A percentile compares a stretch with the other conserved stretches of the same genome.
Evolutionary conservation across 768 basidiomycete species (phyloP).

Genomic region (Sistotremastrum suecicum): DNA sequence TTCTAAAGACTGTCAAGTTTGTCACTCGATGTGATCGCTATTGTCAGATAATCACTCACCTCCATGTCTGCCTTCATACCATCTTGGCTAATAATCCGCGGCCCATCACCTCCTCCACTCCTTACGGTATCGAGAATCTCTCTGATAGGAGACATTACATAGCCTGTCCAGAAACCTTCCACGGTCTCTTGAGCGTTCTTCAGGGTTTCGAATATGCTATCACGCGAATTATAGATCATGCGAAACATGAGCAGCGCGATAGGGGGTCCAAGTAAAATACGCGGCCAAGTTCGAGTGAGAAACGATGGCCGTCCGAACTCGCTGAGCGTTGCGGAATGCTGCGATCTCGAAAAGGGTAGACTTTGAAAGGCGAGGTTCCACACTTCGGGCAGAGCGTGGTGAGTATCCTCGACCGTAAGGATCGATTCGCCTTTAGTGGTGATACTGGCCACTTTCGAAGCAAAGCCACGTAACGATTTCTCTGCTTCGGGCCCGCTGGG

Average conservation of each 20-base stretch:
- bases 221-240: conserved; percentile 42
- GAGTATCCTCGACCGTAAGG: conserved; percentile 1
- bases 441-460: neutral
- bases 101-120: conserved; percentile 58
- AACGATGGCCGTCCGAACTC: conserved; percentile 53
- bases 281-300: conserved; percentile 69
- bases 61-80: conserved; percentile 78
- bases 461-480: no score
- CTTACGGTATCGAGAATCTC: conserved; percentile 75
- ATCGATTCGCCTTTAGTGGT: conserved; percentile 9
- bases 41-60: conserved; percentile 25
- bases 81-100: conserved; percentile 59
- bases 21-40: neutral
- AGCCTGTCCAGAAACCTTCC: conserved; percentile 61
- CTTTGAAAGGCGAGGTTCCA: no score
- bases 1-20: conserved; percentile 56
- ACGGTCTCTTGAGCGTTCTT: conserved; percentile 52
- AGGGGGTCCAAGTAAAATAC: conserved; percentile 63
- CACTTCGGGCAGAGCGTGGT: conserved; percentile 5
- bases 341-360: neutral
- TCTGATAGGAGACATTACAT: conserved; percentile 77
- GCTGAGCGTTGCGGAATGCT: conserved; percentile 3
- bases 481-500: neutral
- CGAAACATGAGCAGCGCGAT: conserved; percentile 37
- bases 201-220: conserved; percentile 39